Conservation (phyloP, 2,329 filamentous ascomycete species). For the Colletotrichum zoysiae region DNA sequence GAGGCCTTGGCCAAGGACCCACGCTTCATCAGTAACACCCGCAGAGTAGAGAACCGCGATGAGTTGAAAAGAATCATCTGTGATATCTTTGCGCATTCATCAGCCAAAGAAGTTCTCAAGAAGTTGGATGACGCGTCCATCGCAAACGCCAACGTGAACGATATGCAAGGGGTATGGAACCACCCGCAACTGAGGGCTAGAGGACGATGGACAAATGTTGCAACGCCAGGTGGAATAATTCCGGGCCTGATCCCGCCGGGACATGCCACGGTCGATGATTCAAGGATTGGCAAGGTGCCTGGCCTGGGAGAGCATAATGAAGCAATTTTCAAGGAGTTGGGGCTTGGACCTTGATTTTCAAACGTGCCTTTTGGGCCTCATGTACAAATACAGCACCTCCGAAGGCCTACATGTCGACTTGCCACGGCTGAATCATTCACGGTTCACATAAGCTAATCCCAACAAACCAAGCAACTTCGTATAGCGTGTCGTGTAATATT, state of each 20-base stretch:
- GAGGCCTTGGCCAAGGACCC: slow-evolving; percentile 57
- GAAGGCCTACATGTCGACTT: neutral
- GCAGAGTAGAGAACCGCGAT: slow-evolving; percentile 60
- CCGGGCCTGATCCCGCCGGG: slow-evolving; percentile 65
- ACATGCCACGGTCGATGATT: slow-evolving; percentile 41
- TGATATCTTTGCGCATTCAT: slow-evolving; percentile 54
- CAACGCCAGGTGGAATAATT: slow-evolving; percentile 60
- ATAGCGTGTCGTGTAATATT: no score
- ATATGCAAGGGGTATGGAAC: slow-evolving; percentile 66
- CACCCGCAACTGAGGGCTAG: slow-evolving; percentile 65
- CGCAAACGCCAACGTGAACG: slow-evolving; percentile 67
- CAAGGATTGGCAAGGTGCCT: slow-evolving; percentile 35
- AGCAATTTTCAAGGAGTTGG: slow-evolving; percentile 31
- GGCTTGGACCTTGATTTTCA: slow-evolving; percentile 1
- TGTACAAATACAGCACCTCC: neutral
- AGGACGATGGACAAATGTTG: slow-evolving; percentile 63
- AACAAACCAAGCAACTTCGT: no score
- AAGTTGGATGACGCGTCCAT: slow-evolving; percentile 62
- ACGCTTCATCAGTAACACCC: slow-evolving; percentile 61
- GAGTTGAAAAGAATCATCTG: slow-evolving; percentile 61
- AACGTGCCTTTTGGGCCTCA: neutral
- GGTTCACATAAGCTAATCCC: no score
- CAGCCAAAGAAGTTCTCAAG: slow-evolving; percentile 55
- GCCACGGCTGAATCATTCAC: no score
- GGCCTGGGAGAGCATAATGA: slow-evolving; percentile 34